Conservation (phyloP, 1,139 yeast species). For the Zygoascus meyerae region DNA sequence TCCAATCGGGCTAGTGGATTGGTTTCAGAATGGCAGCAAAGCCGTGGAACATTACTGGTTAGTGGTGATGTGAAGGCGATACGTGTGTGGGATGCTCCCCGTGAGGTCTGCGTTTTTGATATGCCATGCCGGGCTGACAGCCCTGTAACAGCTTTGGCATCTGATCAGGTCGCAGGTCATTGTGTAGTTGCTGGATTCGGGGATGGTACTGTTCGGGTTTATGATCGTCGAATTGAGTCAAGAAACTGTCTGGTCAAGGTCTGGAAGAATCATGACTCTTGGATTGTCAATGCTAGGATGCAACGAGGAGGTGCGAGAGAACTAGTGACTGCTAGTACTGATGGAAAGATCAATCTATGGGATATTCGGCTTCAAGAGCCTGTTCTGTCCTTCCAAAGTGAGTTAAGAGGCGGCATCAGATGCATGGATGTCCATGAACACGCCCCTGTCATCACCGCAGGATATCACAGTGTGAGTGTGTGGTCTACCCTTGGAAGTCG, state of each 20-base stretch:
- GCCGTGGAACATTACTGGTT: constrained; percentile 82
- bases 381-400: constrained; percentile 56
- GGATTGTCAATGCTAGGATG: constrained; percentile 82
- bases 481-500: constrained; percentile 85
- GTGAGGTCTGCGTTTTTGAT: constrained; percentile 80
- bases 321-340: constrained; percentile 71
- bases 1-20: constrained; percentile 64
- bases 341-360: constrained; percentile 85
- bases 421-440: constrained; percentile 87
- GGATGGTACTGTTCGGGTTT: constrained; percentile 86
- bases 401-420: constrained; percentile 56
- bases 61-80: constrained; percentile 95
- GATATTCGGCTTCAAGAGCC: constrained; percentile 76
- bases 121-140: constrained; percentile 89
- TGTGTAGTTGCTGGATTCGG: constrained; percentile 87
- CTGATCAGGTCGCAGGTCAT: constrained; percentile 96
- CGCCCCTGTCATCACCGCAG: constrained; percentile 89
- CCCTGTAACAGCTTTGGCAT: constrained; percentile 81
- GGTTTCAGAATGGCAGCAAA: constrained; percentile 94
- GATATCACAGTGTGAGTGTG: constrained; percentile 67
- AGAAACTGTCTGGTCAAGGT: constrained; percentile 80
- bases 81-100: constrained; percentile 93
- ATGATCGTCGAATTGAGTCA: constrained; percentile 81
- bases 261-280: constrained; percentile 61
- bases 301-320: constrained; percentile 96